phyloP scores from a whole-genome alignment of 768 basidiomycete species.

The Hygrophoropsis aurantiaca region DNA sequence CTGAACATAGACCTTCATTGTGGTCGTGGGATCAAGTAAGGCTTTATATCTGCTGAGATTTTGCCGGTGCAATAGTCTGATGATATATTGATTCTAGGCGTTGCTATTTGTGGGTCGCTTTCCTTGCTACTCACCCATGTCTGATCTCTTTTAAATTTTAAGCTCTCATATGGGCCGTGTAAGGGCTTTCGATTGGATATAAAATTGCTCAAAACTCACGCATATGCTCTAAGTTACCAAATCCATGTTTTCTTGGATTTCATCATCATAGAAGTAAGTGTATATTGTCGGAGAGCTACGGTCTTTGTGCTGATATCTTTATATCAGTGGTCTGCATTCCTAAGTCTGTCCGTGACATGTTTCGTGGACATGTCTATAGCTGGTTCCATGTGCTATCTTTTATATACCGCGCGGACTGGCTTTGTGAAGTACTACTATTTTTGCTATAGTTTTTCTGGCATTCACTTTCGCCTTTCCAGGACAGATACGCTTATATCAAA shows the following conservation, averaged over 20 bases:
- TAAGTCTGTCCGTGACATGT: not conserved
- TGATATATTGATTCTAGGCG: not conserved
- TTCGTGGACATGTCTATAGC: not conserved
- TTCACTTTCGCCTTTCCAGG: too few relatives aligned
- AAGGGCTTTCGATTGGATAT: not conserved
- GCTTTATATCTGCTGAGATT: not conserved
- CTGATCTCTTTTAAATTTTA: too few relatives aligned
- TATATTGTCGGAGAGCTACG: not conserved
- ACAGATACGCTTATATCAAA: slow-evolving; percentile 2
- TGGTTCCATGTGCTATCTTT: not conserved
- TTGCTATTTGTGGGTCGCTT: not conserved
- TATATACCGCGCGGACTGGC: not conserved
- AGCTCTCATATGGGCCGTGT: not conserved
- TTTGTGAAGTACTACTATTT: not conserved
- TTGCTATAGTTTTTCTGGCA: too few relatives aligned
- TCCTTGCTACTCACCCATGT: not conserved
- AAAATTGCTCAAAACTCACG: not conserved
- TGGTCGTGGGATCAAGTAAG: not conserved
- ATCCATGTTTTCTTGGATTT: not conserved
- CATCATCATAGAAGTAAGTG: not conserved
- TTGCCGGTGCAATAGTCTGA: not conserved
- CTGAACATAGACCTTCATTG: not conserved
- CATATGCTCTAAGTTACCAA: not conserved
- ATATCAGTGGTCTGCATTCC: not conserved
- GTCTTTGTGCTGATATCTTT: not conserved